phyloP scores from a whole-genome alignment of 2,329 filamentous ascomycete species.

The Aspergillus hortae region DNA sequence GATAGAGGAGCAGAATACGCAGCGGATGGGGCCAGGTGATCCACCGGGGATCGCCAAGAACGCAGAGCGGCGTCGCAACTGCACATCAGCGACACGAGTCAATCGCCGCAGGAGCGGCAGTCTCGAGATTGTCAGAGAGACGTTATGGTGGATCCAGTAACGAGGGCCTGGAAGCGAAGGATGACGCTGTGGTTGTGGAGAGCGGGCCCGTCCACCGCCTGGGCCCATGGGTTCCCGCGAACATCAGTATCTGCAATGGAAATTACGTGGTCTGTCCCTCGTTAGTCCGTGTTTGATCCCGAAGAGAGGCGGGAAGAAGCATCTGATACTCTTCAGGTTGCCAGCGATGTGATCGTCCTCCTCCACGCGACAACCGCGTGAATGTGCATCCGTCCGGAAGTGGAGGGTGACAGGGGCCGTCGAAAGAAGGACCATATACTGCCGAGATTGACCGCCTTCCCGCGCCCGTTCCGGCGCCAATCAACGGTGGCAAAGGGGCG shows the following conservation, averaged over 20 bases:
- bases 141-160: constrained; percentile 16
- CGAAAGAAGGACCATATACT: constrained; percentile 1
- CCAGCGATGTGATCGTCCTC: too few species aligned
- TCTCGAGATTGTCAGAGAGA: constrained; percentile 15
- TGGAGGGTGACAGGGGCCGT: not conserved
- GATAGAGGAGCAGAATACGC: constrained; percentile 1
- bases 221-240: constrained; percentile 8
- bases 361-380: too few species aligned
- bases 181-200: constrained; percentile 25
- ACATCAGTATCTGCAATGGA: not conserved
- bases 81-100: too few species aligned
- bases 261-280: not conserved
- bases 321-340: not conserved
- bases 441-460: not conserved
- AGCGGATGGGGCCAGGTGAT: constrained; percentile 7
- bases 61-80: not conserved
- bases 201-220: constrained; percentile 6
- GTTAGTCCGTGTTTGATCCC: not conserved
- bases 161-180: constrained; percentile 25
- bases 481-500: not conserved
- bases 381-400: too few species aligned
- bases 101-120: not conserved
- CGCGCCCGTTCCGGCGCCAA: constrained; percentile 6
- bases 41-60: constrained; percentile 24
- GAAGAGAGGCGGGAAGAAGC: not conserved